phyloP scores from a whole-genome alignment of 2,329 filamentous ascomycete genomes.

The Colletotrichum zoysiae region DNA sequence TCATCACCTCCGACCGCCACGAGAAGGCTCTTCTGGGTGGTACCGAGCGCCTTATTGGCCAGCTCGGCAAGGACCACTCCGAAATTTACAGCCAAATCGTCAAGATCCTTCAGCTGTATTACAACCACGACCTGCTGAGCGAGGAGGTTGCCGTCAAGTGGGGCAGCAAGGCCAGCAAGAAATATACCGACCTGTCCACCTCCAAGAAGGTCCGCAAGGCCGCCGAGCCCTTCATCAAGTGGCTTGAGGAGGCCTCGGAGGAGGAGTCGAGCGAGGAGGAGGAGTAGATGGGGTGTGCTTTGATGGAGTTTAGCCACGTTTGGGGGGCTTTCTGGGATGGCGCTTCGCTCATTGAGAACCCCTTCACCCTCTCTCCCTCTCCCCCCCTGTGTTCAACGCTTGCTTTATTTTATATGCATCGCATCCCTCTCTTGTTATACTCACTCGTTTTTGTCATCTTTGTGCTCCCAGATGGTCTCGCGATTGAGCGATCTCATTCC shows the following conservation, averaged over 20 bases:
- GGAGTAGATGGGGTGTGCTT: conserved; percentile 53
- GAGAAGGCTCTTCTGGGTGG: conserved; percentile 96
- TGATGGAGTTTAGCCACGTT: not conserved
- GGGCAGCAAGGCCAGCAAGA: conserved; percentile 97
- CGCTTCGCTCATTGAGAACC: not conserved
- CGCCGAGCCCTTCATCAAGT: conserved; percentile 92
- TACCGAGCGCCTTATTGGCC: conserved; percentile 88
- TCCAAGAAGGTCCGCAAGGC: conserved; percentile 68
- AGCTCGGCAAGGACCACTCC: conserved; percentile 79
- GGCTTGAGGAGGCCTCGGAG: conserved; percentile 89
- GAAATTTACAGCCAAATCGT: conserved; percentile 82
- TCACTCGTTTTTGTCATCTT: not conserved
- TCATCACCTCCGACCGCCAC: conserved; percentile 91
- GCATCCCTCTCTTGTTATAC: not conserved
- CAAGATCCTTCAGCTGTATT: conserved; percentile 89
- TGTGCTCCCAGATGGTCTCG: no score
- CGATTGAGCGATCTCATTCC: not conserved
- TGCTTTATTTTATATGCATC: not conserved
- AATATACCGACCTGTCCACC: conserved; percentile 71
- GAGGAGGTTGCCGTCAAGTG: conserved; percentile 92
- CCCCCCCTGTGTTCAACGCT: not conserved
- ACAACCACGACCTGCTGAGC: conserved; percentile 87
- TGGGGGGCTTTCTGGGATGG: not conserved
- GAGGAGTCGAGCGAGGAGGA: conserved; percentile 76
- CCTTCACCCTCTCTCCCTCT: not conserved